A percentile compares a stretch with the other conserved stretches of the same genome.
phyloP scores from a whole-genome alignment of 805 yeast species.

The Teunomyces pallodes region DNA sequence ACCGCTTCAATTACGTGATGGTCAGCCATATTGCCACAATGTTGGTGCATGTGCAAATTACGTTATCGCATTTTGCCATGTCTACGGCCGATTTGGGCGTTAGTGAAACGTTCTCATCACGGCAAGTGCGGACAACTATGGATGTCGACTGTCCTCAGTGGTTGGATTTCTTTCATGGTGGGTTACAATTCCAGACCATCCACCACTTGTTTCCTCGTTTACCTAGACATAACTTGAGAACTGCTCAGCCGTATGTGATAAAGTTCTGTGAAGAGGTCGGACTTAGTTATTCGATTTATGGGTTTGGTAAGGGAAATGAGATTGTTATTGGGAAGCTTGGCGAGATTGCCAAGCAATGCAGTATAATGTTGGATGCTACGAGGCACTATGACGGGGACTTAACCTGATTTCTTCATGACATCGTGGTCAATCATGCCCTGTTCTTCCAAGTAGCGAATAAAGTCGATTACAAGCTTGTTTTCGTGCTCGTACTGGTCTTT shows the following conservation, averaged over 20 bases:
- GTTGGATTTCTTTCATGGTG: conserved; percentile 90
- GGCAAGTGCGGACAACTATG: conserved; percentile 89
- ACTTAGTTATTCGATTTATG: conserved; percentile 76
- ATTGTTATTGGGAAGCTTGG: conserved; percentile 66
- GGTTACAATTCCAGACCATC: conserved; percentile 86
- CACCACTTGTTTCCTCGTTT: conserved; percentile 88
- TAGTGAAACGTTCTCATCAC: conserved; percentile 71
- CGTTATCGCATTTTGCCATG: conserved; percentile 90
- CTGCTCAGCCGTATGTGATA: conserved; percentile 67
- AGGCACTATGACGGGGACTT: conserved; percentile 56
- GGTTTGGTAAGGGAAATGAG: conserved; percentile 75
- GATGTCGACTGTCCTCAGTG: conserved; percentile 92
- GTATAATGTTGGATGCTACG: conserved; percentile 71
- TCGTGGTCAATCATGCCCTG: conserved; percentile 28
- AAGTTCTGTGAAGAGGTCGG: conserved; percentile 77
- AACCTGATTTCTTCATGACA: conserved; percentile 9
- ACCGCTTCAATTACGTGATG: conserved; percentile 59
- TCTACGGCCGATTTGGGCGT: conserved; percentile 84
- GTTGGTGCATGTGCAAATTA: conserved; percentile 93
- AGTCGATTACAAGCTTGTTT: conserved; percentile 38
- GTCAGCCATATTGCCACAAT: conserved; percentile 78
- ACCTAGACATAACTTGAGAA: conserved; percentile 83
- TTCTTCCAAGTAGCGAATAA: conserved; percentile 35
- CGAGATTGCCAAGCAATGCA: conserved; percentile 78
- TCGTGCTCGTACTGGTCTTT: conserved; percentile 41